Evolutionary conservation across 2,329 filamentous ascomycete species (phyloP), one percentile per base, ranked within the genome.

Genomic region (Rhynchosporium graminicola): DNA sequence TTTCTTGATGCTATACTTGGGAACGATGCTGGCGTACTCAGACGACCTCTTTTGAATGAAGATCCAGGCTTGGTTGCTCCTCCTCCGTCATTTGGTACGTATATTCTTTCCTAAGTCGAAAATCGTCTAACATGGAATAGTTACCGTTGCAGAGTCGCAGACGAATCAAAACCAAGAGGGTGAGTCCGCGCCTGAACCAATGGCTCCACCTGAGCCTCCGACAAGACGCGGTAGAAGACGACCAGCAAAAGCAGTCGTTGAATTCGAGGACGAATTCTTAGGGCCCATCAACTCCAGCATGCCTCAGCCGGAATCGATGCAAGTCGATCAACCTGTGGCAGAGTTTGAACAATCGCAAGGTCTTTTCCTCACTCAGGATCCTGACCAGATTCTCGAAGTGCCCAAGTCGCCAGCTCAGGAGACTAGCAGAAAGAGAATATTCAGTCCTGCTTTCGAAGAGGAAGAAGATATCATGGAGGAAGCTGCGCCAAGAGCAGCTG

Each of bases 1-100:
- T 96, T 99, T 65, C 81, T 99, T 2, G 92, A 97, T 74, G 90
- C 90, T 1, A 95, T 99, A 51, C 77, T 98, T 33, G 86, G 81
- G n/a, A 89, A 89, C 57, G 88, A 98, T 76, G 85, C 91, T 6
- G 85, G 83, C 63, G 82, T 84, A 48, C 79, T 98, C 26, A 87
- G 90, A 62, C 84, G 87, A 43, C 83, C 87, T 5, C 81, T 96
- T 2, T 82, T 88, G 67, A 77, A 84, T 46, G 80, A 80, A 63
- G 72, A 68, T 56, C 76, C 65, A 62, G 71, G 47, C 12, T 57
- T 62, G 29, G 59, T 62, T 9, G 67, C 65, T 6, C 73, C 75
- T 51, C 66, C 74, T 68, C 60, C 61, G 59, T 62, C 71, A 51
- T 60, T 69, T 65, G 68, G 71, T 73, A 69, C 50, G 67, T 66